Base-by-base conservation (phyloP, 148 eudicot species). In the Rhododendron williamsianum region DNA sequence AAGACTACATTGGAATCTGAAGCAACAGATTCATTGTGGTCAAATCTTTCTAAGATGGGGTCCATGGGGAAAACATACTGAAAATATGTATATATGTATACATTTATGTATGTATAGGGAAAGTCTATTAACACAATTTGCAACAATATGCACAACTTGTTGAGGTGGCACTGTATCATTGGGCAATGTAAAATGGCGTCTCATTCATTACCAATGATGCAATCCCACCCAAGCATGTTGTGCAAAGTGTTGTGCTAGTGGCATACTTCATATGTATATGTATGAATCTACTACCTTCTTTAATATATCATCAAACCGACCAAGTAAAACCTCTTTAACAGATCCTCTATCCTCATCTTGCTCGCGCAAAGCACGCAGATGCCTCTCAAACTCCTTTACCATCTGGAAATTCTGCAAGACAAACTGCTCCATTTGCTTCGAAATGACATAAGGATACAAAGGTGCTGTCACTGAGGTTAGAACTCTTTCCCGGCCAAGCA, bases 351-450 rank as follows among this genome's bases (percentile, higher is more conserved):
- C 89, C 74, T 78, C 54, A 74, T 87, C 86, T 76, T 86, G 86
- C 82, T 49, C 88, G 69, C 81, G 83, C 56, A 93, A 88, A 89
- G 84, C 91, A 86, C 38, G 33, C 81, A 93, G 84, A 85, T 90
- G 73, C 58, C 84, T 91, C 79, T 93, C 88, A 88, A 95, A 91
- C 83, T 92, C 89, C 81, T 87, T 86, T 63, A 95, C 60, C 81
- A 94, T 88, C 88, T 88, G 85, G 58, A 95, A 94, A 76, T 94
- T 95, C 72, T 93, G 86, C 78, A 63, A 65, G 35, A 93, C 91
- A 79, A 91, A 83, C 86, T 82, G 88, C 78, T 91, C 93, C 94
- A 93, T 93, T 80, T 91, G 91, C 74, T 91, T 91, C 27, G 98
- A 91, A 82, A 93, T 87, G 38, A 93, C 89, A 60, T 71, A 41